Evolutionary conservation across 768 basidiomycete species (phyloP).

Genomic region (Exsudoporus frostii): DNA sequence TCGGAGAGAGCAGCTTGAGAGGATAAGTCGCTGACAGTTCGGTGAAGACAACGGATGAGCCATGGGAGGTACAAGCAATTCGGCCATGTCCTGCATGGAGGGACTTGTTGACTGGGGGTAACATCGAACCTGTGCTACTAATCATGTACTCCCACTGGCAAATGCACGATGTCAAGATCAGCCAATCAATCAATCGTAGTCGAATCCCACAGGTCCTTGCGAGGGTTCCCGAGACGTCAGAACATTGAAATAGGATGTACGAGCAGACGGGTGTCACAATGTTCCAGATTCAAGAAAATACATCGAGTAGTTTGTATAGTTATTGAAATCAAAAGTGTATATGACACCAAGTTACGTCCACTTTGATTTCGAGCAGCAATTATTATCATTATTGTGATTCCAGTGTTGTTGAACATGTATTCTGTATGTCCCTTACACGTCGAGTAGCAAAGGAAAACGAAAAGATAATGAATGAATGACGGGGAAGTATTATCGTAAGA

Average conservation of each 20-base stretch:
- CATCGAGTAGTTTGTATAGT: too few species aligned
- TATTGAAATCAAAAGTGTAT: too few species aligned
- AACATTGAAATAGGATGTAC: too few species aligned
- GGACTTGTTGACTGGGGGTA: background rate
- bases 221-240: too few species aligned
- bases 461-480: slow-evolving; percentile 20
- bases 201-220: too few species aligned
- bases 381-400: slow-evolving; percentile 22
- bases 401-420: slow-evolving; percentile 31
- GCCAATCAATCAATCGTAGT: too few species aligned
- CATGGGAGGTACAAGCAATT: slow-evolving; percentile 52
- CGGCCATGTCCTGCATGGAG: slow-evolving; percentile 49
- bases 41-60: slow-evolving; percentile 59
- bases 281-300: too few species aligned
- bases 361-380: background rate
- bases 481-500: slow-evolving; percentile 25
- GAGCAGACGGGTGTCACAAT: too few species aligned
- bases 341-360: background rate
- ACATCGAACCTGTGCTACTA: too few species aligned
- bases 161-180: too few species aligned
- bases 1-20: slow-evolving; percentile 81
- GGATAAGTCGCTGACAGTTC: slow-evolving; percentile 82
- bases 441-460: slow-evolving; percentile 22
- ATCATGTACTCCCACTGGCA: too few species aligned
- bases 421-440: slow-evolving; percentile 38